A percentile compares a stretch with the other conserved stretches of the same genome.
These are phyloP conservation scores for Camellia lanceoleosa DNA, from an alignment of 148 eudicot species.

Conservation along the genomic window DNA sequence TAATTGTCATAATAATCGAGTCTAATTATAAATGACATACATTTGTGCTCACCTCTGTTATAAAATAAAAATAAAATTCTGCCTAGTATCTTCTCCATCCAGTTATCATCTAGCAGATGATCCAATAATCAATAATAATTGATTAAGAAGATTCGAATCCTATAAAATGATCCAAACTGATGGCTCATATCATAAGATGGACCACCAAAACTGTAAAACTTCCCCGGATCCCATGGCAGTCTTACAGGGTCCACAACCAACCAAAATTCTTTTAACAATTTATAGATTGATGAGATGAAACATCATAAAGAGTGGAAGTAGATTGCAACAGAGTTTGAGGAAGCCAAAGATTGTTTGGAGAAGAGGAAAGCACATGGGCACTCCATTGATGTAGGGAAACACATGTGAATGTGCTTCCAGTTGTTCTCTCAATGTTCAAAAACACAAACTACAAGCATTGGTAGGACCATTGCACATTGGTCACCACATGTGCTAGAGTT, in stretches of 20 bases:
- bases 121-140: no score
- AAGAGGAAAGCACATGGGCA: constrained; percentile 27
- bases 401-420: constrained; percentile 34
- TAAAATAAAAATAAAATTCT: no score
- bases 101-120: no score
- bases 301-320: constrained; percentile 19
- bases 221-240: background rate
- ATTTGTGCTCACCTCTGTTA: no score
- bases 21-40: no score
- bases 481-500: constrained; percentile 19
- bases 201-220: no score
- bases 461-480: background rate
- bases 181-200: no score
- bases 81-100: no score
- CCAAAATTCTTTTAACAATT: constrained; percentile 18
- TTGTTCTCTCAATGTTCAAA: constrained; percentile 17
- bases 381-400: constrained; percentile 36
- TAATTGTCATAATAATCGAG: no score
- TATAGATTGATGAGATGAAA: background rate
- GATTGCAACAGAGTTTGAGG: constrained; percentile 6
- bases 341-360: background rate
- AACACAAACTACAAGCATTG: background rate
- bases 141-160: no score
- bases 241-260: constrained; percentile 10
- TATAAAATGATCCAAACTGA: background rate